A percentile compares a stretch with the other conserved stretches of the same genome.
phyloP scores from a whole-genome alignment of 805 yeast species.

The Isabelozyma rhagii region DNA sequence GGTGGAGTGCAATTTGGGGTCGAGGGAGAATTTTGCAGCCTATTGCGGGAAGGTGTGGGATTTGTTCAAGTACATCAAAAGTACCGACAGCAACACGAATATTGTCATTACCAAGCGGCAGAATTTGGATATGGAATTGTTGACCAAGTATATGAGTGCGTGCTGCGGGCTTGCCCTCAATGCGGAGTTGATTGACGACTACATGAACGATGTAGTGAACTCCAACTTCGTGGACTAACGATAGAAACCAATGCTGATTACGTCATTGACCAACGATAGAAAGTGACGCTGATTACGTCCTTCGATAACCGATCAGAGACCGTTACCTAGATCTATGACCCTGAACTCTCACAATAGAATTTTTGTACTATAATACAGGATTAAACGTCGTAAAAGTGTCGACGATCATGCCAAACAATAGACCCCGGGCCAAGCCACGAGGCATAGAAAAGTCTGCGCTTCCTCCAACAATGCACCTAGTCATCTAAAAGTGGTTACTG shows the following conservation, averaged over 20 bases:
- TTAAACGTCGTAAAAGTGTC: too few relatives aligned
- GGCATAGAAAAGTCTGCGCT: too few relatives aligned
- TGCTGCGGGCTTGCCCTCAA: conserved; percentile 19
- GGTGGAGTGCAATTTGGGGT: conserved; percentile 21
- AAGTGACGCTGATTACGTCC: too few relatives aligned
- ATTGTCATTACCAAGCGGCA: conserved; percentile 13
- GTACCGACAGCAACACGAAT: not conserved
- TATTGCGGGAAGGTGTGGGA: conserved; percentile 22
- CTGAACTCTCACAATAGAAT: too few relatives aligned
- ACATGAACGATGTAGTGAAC: conserved; percentile 19
- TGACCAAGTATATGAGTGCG: conserved; percentile 9
- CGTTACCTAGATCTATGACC: not conserved
- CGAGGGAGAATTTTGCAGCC: conserved; percentile 15
- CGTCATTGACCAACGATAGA: too few relatives aligned
- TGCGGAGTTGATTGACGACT: conserved; percentile 16
- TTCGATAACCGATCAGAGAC: not conserved
- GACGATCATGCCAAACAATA: too few relatives aligned
- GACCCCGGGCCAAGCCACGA: not conserved
- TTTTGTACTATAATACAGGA: not conserved
- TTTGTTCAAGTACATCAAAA: conserved; percentile 15
- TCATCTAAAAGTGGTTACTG: not conserved
- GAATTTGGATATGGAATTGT: conserved; percentile 14
- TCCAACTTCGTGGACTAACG: conserved; percentile 7
- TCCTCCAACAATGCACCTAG: not conserved
- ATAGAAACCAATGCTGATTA: too few relatives aligned